These are phyloP conservation scores for Hymenoscyphus repandus DNA, from an alignment of 2,329 filamentous ascomycete genomes.

Conservation along the genomic window DNA sequence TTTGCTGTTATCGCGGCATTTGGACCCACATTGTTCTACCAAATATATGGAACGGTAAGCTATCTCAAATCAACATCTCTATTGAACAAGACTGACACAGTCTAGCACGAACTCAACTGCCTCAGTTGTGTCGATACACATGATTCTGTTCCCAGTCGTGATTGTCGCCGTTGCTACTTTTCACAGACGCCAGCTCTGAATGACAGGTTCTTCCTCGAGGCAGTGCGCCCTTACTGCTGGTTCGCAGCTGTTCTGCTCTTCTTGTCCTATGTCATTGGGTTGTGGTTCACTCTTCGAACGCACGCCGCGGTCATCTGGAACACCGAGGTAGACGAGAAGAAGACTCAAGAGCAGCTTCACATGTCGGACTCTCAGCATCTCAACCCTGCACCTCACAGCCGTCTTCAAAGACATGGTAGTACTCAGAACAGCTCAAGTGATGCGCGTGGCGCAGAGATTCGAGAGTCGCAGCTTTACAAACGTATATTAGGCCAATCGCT, in stretches of 20 bases:
- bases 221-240: slow-evolving; percentile 91
- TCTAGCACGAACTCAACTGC: slow-evolving; percentile 84
- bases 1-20: slow-evolving; percentile 96
- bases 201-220: slow-evolving; percentile 84
- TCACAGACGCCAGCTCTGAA: slow-evolving; percentile 78
- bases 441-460: slow-evolving; percentile 54
- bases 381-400: slow-evolving; percentile 18
- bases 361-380: slow-evolving; percentile 28
- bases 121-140: slow-evolving; percentile 52
- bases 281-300: slow-evolving; percentile 92
- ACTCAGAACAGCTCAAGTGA: slow-evolving; percentile 19
- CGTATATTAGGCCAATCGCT: slow-evolving; percentile 87
- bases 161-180: slow-evolving; percentile 93
- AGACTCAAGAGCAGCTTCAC: slow-evolving; percentile 45
- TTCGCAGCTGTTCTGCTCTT: slow-evolving; percentile 81
- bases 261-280: slow-evolving; percentile 84
- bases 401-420: slow-evolving; percentile 24
- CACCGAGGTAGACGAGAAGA: slow-evolving; percentile 74
- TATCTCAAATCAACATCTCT: background rate
- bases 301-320: slow-evolving; percentile 98
- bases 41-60: slow-evolving; percentile 87
- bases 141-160: slow-evolving; percentile 43
- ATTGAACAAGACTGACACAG: slow-evolving; percentile 31
- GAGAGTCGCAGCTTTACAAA: slow-evolving; percentile 86
- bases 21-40: slow-evolving; percentile 93